Evolutionary conservation across 257 asterid genomes (phyloP).

Genomic region (Ehretia macrophylla): DNA sequence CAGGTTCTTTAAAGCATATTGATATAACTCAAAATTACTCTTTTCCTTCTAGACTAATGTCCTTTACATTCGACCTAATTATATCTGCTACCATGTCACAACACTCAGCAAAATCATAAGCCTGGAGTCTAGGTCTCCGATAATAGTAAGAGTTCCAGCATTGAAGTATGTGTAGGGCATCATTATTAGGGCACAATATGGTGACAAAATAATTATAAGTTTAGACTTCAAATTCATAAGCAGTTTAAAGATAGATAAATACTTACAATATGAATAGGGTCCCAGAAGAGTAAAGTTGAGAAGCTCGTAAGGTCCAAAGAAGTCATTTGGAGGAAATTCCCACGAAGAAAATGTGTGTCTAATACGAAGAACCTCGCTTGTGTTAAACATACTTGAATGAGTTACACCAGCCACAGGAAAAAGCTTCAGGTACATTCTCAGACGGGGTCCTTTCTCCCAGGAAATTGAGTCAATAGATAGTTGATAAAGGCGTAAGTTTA

Average conservation of each 20-base stretch:
- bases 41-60: too few relatives aligned
- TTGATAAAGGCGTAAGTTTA: conserved; percentile 31
- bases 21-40: too few relatives aligned
- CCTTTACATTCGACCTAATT: too few relatives aligned
- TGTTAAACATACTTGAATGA: conserved; percentile 28
- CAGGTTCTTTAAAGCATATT: too few relatives aligned
- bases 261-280: conserved; percentile 40
- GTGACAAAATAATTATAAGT: too few relatives aligned
- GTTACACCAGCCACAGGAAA: conserved; percentile 27
- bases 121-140: too few relatives aligned
- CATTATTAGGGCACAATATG: too few relatives aligned
- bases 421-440: conserved; percentile 45
- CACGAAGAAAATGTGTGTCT: conserved; percentile 30
- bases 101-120: too few relatives aligned
- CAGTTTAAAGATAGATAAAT: neutral
- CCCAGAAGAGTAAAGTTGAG: conserved; percentile 50
- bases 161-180: too few relatives aligned
- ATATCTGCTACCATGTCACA: too few relatives aligned
- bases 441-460: conserved; percentile 51
- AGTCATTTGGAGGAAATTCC: conserved; percentile 28
- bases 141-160: too few relatives aligned
- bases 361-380: conserved; percentile 35
- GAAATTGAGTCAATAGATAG: conserved; percentile 27
- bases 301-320: conserved; percentile 51
- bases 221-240: neutral